Conservation (phyloP, 1,284 basidiomycete species). For the Sanghuangporus baumii region DNA sequence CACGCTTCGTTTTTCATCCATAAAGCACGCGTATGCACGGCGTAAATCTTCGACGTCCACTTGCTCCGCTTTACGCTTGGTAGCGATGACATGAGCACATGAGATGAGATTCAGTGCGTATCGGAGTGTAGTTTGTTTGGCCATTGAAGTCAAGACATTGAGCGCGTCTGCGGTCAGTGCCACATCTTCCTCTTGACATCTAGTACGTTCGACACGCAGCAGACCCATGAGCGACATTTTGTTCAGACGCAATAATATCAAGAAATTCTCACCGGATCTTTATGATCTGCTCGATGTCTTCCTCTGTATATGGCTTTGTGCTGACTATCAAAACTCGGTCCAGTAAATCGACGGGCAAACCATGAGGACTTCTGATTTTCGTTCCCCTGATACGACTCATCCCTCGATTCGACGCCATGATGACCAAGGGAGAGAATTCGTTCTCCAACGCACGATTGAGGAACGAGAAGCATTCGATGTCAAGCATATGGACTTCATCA, state of each 20-base stretch:
- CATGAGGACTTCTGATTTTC: conserved; percentile 90
- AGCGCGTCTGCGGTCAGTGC: conserved; percentile 73
- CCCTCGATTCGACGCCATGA: conserved; percentile 97
- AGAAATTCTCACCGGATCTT: conserved; percentile 67
- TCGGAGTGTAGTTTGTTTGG: conserved; percentile 78
- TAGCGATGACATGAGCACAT: conserved; percentile 79
- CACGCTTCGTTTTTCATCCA: conserved; percentile 93
- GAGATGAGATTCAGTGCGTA: conserved; percentile 93
- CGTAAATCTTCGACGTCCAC: conserved; percentile 85
- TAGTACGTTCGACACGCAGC: conserved; percentile 26
- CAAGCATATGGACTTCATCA: conserved; percentile 98
- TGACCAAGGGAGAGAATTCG: conserved; percentile 90
- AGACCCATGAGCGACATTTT: not conserved
- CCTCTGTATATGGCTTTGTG: conserved; percentile 82
- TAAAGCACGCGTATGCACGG: conserved; percentile 84
- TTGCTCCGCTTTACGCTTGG: conserved; percentile 69
- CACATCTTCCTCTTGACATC: conserved; percentile 96
- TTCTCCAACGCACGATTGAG: conserved; percentile 94
- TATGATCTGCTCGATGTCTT: conserved; percentile 89
- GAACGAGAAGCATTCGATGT: conserved; percentile 99
- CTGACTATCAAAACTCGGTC: conserved; percentile 95
- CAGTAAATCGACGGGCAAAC: conserved; percentile 90
- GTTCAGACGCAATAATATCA: not conserved
- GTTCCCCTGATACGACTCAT: conserved; percentile 95
- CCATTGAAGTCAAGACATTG: conserved; percentile 80